Evolutionary conservation across 371 early-diverging fungal genomes (phyloP), one percentile per base, ranked within the genome.

Genomic region (Actinomortierella ambigua): DNA sequence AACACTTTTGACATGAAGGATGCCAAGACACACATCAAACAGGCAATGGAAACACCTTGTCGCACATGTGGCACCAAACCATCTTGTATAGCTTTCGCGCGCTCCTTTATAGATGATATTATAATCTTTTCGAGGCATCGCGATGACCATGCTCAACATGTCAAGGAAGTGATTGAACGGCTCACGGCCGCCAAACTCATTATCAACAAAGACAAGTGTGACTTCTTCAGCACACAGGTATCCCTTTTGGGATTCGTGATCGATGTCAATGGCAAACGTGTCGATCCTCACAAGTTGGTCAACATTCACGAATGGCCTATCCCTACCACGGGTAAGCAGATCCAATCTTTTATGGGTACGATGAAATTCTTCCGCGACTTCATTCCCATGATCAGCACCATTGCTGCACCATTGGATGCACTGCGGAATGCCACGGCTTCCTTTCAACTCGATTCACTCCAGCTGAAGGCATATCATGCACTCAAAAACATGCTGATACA

Each of bases 311-410:
- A 55, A 20, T 56, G 59, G 66, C 22, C n/a, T 0, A 14, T 27
- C 0, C 66, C 66, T 1, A 65, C 66, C 4, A 65, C 18, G 11
- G 41, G 34, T 11, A 50, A 63, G 28, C 14, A 22, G 53, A 47
- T 65, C 11, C 58, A 60, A 43, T 51, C 54, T 18, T 77, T 69
- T 28, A 11, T 65, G 22, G 77, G 73, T 7, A 43, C 57, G 15
- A 55, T 67, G 6, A 67, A 68, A 9, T 77, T 61, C 44, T 77
- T 77, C 40, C 53, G 65, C 7, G 60, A 53, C 9, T 61, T 64
- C 42, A 65, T 76, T 14, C 68, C 69, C 13, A 40, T 63, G 2
- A 56, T 65, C 5, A 42, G 69, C 7, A 46, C 46, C 0, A 1
- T 77, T 0, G 56, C 69, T 11, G 65, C 63, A 2, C 76, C 76